Percentiles rank a stretch among this genome's conserved stretches.
Evolutionary conservation across 495 filamentous ascomycete species (phyloP).

Genomic region (Penicillium flavigenum): DNA sequence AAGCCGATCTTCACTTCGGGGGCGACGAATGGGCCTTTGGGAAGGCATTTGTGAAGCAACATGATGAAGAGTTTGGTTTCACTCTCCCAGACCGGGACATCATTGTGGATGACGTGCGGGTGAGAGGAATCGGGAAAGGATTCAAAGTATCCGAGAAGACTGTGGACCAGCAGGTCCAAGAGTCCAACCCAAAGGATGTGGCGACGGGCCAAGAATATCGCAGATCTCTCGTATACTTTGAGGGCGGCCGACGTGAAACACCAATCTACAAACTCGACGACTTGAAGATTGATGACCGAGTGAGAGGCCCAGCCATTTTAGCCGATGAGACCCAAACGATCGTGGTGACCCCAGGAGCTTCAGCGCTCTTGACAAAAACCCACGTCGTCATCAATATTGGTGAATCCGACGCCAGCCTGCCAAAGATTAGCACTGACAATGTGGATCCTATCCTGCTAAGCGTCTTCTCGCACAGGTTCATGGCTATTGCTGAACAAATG

Average conservation of each 20-base stretch:
- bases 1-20: conserved; percentile 14
- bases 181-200: conserved; percentile 50
- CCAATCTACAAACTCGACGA: conserved; percentile 80
- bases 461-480: conserved; percentile 49
- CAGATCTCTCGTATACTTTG: conserved; percentile 41
- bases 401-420: conserved; percentile 44
- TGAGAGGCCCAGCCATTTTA: conserved; percentile 81
- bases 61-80: conserved; percentile 94
- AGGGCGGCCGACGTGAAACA: conserved; percentile 66
- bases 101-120: conserved; percentile 88
- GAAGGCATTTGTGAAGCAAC: conserved; percentile 78
- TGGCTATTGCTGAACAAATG: conserved; percentile 50
- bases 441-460: conserved; percentile 79
- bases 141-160: conserved; percentile 69
- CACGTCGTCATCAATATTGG: conserved; percentile 35
- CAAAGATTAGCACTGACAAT: conserved; percentile 30
- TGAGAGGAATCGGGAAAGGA: conserved; percentile 72
- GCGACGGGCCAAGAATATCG: conserved; percentile 30
- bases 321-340: conserved; percentile 94
- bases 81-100: conserved; percentile 79
- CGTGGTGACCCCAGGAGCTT: conserved; percentile 76
- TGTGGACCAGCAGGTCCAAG: conserved; percentile 79
- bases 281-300: conserved; percentile 65
- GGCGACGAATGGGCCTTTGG: conserved; percentile 65
- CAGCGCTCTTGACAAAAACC: conserved; percentile 34